A percentile compares a stretch with the other conserved stretches of the same genome.
Conservation (phyloP, 2,329 filamentous ascomycete genomes). For the Cephalotrichum gorgonifer region DNA sequence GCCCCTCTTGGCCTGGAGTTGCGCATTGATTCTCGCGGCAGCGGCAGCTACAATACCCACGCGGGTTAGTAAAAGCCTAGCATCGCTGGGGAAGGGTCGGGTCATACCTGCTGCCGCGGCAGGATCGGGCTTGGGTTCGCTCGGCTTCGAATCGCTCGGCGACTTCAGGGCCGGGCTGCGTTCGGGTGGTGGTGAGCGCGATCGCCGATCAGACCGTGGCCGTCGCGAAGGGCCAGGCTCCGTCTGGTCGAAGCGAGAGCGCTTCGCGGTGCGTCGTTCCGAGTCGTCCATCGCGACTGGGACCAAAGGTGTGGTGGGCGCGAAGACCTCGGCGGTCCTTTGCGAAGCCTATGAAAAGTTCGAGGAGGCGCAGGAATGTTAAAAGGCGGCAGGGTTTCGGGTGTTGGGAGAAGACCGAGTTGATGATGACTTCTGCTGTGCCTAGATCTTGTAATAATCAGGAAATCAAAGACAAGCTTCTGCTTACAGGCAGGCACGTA, state of each 20-base stretch:
- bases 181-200: constrained; percentile 68
- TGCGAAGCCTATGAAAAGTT: not conserved
- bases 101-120: constrained; percentile 67
- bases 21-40: constrained; percentile 77
- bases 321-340: no score
- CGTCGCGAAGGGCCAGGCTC: constrained; percentile 66
- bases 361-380: no score
- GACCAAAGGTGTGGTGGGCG: not conserved
- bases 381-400: no score
- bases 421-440: no score
- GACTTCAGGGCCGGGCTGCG: constrained; percentile 59
- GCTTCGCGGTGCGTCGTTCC: constrained; percentile 63
- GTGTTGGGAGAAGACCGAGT: no score
- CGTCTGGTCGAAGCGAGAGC: constrained; percentile 89
- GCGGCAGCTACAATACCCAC: constrained; percentile 56
- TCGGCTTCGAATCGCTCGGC: constrained; percentile 29
- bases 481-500: no score
- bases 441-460: no score
- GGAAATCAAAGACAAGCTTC: no score
- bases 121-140: no score
- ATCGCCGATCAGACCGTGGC: constrained; percentile 86
- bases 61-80: not conserved
- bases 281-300: constrained; percentile 56
- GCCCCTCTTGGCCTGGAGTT: constrained; percentile 75
- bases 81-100: not conserved